phyloP scores from a whole-genome alignment of 208 protist species.

The Angomonas desouzai region DNA sequence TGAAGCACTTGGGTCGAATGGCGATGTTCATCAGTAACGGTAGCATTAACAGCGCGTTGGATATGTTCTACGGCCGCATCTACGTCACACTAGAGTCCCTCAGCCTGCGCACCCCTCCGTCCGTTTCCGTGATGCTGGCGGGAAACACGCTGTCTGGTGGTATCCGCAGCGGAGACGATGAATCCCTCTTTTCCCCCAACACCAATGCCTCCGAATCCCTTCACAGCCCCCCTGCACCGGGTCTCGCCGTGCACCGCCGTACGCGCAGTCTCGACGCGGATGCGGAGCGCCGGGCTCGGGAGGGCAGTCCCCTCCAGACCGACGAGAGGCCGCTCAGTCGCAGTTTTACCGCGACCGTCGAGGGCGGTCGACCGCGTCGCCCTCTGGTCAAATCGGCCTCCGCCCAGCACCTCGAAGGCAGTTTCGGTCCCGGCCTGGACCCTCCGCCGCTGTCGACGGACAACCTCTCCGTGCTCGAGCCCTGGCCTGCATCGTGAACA shows the following conservation, averaged over 20 bases:
- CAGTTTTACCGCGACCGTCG: not conserved
- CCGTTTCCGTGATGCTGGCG: not conserved
- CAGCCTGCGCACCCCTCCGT: slow-evolving; percentile 27
- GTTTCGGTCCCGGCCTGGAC: not conserved
- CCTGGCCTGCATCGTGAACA: slow-evolving; percentile 35
- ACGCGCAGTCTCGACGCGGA: not conserved
- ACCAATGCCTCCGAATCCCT: not conserved
- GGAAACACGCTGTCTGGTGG: not conserved
- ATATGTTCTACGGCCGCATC: slow-evolving; percentile 74
- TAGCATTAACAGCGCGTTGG: slow-evolving; percentile 63
- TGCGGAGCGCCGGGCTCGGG: not conserved
- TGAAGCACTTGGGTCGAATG: slow-evolving; percentile 56
- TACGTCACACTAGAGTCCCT: slow-evolving; percentile 55
- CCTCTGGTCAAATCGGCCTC: slow-evolving; percentile 5
- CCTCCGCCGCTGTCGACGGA: not conserved
- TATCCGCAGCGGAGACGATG: not conserved
- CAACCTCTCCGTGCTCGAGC: not conserved
- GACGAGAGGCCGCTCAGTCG: not conserved
- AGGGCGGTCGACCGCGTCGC: not conserved
- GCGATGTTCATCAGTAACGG: slow-evolving; percentile 33
- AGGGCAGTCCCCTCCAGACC: not conserved
- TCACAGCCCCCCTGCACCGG: not conserved
- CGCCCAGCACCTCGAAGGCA: not conserved
- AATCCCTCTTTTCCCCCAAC: not conserved
- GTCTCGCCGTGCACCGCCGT: not conserved